Evolutionary conservation across 2,329 filamentous ascomycete species (phyloP).

Genomic region (Fusarium subglutinans): DNA sequence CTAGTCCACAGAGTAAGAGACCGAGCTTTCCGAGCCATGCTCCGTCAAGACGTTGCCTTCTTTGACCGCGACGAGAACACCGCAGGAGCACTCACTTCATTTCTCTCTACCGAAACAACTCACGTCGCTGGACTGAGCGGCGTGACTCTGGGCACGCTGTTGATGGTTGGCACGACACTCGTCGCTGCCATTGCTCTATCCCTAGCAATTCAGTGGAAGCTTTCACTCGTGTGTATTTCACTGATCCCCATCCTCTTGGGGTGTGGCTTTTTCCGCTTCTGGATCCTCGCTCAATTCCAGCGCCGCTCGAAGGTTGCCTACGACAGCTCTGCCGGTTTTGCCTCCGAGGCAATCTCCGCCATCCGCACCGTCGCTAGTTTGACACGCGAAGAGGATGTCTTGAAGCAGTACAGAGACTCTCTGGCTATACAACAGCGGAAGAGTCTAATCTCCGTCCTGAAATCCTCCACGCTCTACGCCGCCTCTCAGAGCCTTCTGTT

Average conservation of each 20-base stretch:
- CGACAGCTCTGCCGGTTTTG: conserved; percentile 82
- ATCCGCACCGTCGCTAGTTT: conserved; percentile 94
- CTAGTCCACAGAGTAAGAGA: conserved; percentile 86
- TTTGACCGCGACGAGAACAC: conserved; percentile 93
- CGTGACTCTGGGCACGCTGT: conserved; percentile 84
- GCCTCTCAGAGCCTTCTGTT: conserved; percentile 44
- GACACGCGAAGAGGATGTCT: conserved; percentile 85
- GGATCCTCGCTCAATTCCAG: conserved; percentile 82
- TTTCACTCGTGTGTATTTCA: conserved; percentile 82
- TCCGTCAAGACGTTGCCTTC: conserved; percentile 91
- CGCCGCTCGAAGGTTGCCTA: conserved; percentile 82
- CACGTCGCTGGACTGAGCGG: conserved; percentile 89
- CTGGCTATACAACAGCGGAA: conserved; percentile 72
- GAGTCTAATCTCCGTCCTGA: conserved; percentile 77
- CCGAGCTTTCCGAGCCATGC: conserved; percentile 83
- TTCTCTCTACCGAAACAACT: conserved; percentile 89
- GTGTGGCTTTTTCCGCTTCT: conserved; percentile 90
- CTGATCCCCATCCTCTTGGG: conserved; percentile 80
- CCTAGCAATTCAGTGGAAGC: conserved; percentile 85
- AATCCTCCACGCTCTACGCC: conserved; percentile 83
- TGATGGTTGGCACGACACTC: conserved; percentile 83
- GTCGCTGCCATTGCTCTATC: conserved; percentile 75
- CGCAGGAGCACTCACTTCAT: conserved; percentile 86
- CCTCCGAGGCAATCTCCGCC: conserved; percentile 91
- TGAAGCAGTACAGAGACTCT: conserved; percentile 73